These are phyloP conservation scores for Mimosa bimucronata DNA, from an alignment of 306 rosid genomes.

Conservation along the genomic window DNA sequence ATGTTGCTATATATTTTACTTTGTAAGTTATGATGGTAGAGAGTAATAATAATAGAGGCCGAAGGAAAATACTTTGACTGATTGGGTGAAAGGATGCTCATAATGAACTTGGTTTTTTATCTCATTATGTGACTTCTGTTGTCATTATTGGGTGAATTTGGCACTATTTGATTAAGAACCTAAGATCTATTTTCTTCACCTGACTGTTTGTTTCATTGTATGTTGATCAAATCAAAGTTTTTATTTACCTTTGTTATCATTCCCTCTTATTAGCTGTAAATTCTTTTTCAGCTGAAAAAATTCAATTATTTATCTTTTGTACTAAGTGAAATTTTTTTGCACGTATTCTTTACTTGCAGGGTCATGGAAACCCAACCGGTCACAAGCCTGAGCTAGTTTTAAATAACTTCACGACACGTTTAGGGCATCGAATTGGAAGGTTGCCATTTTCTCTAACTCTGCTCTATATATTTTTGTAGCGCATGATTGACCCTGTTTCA, in stretches of 20 bases:
- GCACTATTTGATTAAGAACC: not conserved
- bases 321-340: constrained; percentile 16
- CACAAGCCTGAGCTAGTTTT: constrained; percentile 91
- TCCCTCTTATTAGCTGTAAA: not conserved
- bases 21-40: not conserved
- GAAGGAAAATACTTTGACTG: constrained; percentile 11
- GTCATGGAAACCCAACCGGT: constrained; percentile 91
- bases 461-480: constrained; percentile 3
- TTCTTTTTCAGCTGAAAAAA: not conserved
- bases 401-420: constrained; percentile 78
- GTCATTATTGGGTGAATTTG: constrained; percentile 19
- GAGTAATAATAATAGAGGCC: not conserved
- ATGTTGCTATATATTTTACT: constrained; percentile 11
- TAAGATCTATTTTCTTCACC: not conserved
- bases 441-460: constrained; percentile 31
- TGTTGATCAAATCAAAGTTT: constrained; percentile 22
- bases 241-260: not conserved
- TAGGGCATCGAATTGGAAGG: constrained; percentile 96
- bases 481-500: constrained; percentile 7
- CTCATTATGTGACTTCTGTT: constrained; percentile 6
- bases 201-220: not conserved
- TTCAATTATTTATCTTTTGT: not conserved
- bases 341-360: constrained; percentile 45
- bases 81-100: constrained; percentile 1
- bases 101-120: constrained; percentile 8